These are phyloP conservation scores for Kodamaea laetipori DNA, from an alignment of 805 yeast genomes.

Conservation along the genomic window DNA sequence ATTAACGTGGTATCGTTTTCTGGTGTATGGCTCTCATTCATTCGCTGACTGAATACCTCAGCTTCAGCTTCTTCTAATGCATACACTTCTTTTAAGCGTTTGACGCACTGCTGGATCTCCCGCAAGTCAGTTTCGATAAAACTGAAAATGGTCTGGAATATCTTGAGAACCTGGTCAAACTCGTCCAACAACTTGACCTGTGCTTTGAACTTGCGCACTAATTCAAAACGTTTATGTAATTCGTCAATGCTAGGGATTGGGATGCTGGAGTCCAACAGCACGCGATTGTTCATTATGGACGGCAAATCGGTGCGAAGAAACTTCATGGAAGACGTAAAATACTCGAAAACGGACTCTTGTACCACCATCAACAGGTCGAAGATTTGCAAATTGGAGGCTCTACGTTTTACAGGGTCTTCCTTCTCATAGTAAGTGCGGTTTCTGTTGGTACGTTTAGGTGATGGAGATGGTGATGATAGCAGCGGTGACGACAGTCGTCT, in stretches of 20 bases:
- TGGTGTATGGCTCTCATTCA: too few relatives aligned
- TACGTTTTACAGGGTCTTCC: neutral
- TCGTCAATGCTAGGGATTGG: slow-evolving; percentile 8
- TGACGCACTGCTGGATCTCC: slow-evolving; percentile 6
- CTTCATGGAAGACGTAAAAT: slow-evolving; percentile 5
- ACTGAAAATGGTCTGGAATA: slow-evolving; percentile 12
- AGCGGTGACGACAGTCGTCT: slow-evolving; percentile 2
- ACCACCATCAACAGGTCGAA: slow-evolving; percentile 11
- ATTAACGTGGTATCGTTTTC: slow-evolving; percentile 5
- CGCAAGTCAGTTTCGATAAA: slow-evolving; percentile 11
- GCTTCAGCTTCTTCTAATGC: slow-evolving; percentile 2
- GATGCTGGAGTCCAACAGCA: slow-evolving; percentile 4
- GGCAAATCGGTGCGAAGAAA: slow-evolving; percentile 10
- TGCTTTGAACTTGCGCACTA: slow-evolving; percentile 12
- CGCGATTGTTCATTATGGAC: slow-evolving; percentile 4
- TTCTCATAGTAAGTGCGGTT: neutral
- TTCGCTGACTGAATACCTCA: too few relatives aligned
- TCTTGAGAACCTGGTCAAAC: slow-evolving; percentile 9
- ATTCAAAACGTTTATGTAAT: slow-evolving; percentile 8
- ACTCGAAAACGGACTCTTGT: slow-evolving; percentile 8
- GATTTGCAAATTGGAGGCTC: slow-evolving; percentile 9
- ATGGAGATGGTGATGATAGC: slow-evolving; percentile 1
- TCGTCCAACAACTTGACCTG: slow-evolving; percentile 9
- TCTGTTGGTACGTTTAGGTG: slow-evolving; percentile 1
- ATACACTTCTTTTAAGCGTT: slow-evolving; percentile 8